Conservation (phyloP, 495 filamentous ascomycete genomes). For the Saxophila tyrrhenica region DNA sequence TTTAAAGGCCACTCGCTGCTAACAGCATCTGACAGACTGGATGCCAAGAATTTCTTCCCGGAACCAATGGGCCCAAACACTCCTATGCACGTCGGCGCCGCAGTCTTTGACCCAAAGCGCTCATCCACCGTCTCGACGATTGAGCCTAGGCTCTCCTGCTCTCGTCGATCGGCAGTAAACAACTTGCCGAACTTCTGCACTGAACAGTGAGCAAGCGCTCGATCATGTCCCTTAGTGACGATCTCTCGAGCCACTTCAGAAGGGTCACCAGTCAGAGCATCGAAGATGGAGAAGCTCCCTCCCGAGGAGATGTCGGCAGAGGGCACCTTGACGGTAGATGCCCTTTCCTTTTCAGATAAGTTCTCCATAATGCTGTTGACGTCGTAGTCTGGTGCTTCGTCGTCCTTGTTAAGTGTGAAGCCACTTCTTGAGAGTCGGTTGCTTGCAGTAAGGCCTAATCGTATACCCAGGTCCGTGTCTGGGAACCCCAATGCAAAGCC, state of each 20-base stretch:
- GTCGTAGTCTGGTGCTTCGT: conserved; percentile 15
- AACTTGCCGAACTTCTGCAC: conserved; percentile 11
- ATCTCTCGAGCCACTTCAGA: conserved; percentile 20
- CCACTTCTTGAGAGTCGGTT: conserved; percentile 6
- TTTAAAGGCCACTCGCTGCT: background rate
- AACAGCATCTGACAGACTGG: conserved; percentile 6
- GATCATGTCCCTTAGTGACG: conserved; percentile 10
- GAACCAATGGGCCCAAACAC: conserved; percentile 14
- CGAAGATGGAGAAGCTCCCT: conserved; percentile 19
- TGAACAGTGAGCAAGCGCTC: conserved; percentile 12
- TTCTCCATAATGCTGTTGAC: conserved; percentile 11
- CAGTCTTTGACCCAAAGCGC: conserved; percentile 4
- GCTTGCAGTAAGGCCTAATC: conserved; percentile 11
- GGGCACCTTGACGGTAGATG: conserved; percentile 15
- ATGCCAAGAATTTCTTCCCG: conserved; percentile 17
- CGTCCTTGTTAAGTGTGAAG: conserved; percentile 6
- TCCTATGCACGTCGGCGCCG: conserved; percentile 15
- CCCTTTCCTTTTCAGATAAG: background rate
- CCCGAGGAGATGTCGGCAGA: conserved; percentile 17
- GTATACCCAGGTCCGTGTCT: conserved; percentile 10
- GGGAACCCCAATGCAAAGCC: conserved; percentile 17
- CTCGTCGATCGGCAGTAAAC: conserved; percentile 10
- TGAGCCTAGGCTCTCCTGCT: conserved; percentile 17
- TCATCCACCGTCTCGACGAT: conserved; percentile 15
- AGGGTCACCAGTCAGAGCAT: conserved; percentile 17